These are phyloP conservation scores for Globisporangium okanoganense DNA, from an alignment of 352 stramenopile genomes.

Conservation along the genomic window DNA sequence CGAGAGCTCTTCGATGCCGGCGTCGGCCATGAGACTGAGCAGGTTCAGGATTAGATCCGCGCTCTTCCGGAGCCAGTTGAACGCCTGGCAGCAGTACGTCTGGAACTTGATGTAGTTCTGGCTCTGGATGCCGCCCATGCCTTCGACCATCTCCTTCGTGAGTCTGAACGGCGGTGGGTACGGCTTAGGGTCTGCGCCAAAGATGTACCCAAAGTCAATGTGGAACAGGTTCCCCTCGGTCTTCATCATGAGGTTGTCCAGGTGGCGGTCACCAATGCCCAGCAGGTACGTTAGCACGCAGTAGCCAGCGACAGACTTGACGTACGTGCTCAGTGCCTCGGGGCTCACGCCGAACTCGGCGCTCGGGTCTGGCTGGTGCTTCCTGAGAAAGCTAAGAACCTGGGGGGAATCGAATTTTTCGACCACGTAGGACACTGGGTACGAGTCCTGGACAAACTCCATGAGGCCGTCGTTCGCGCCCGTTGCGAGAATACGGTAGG, in stretches of 20 bases:
- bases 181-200: slow-evolving; percentile 98
- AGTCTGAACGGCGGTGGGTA: slow-evolving; percentile 98
- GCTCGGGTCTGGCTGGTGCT: slow-evolving; percentile 81
- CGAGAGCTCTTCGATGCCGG: slow-evolving; percentile 94
- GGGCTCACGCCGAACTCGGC: slow-evolving; percentile 87
- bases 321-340: slow-evolving; percentile 94
- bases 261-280: slow-evolving; percentile 98
- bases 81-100: slow-evolving; percentile 91
- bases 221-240: slow-evolving; percentile 97
- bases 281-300: slow-evolving; percentile 99
- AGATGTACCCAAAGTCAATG: slow-evolving; percentile 99
- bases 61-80: slow-evolving; percentile 96
- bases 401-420: slow-evolving; percentile 92
- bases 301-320: slow-evolving; percentile 97
- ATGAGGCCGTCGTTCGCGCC: slow-evolving; percentile 92
- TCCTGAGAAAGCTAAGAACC: slow-evolving; percentile 86
- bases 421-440: slow-evolving; percentile 95
- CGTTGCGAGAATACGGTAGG: slow-evolving; percentile 92
- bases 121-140: slow-evolving; percentile 91
- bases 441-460: slow-evolving; percentile 96
- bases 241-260: slow-evolving; percentile 99
- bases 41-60: slow-evolving; percentile 98
- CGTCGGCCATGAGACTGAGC: slow-evolving; percentile 98
- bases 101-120: slow-evolving; percentile 93
- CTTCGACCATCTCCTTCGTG: slow-evolving; percentile 97